Evolutionary conservation across 495 filamentous ascomycete species (phyloP).

Genomic region (Penicillium riverlandense): DNA sequence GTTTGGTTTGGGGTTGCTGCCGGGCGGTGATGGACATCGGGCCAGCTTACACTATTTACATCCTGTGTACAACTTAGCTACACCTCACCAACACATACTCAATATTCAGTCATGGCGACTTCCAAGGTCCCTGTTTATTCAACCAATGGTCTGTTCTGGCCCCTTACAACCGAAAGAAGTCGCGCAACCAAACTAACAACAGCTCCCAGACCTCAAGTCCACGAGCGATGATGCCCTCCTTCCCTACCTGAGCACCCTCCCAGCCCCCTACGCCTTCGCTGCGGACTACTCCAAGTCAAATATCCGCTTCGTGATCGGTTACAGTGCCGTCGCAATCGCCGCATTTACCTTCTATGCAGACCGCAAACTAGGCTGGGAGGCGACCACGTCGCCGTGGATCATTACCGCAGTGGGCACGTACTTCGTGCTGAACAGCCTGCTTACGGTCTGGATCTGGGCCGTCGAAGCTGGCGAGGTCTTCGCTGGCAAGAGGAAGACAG

Average conservation of each 20-base stretch:
- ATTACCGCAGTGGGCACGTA: slow-evolving; percentile 68
- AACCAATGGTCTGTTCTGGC: slow-evolving; percentile 32
- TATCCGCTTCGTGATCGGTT: slow-evolving; percentile 75
- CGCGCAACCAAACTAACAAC: neutral
- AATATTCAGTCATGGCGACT: slow-evolving; percentile 16
- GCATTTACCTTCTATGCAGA: slow-evolving; percentile 83
- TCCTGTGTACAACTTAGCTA: no score
- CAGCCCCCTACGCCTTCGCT: slow-evolving; percentile 53
- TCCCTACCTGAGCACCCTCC: slow-evolving; percentile 81
- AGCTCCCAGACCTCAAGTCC: slow-evolving; percentile 77
- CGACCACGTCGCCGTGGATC: slow-evolving; percentile 66
- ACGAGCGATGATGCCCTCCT: slow-evolving; percentile 89
- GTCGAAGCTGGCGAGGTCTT: slow-evolving; percentile 82
- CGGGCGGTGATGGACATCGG: slow-evolving; percentile 1
- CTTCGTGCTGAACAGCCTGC: slow-evolving; percentile 66
- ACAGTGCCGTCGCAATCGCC: slow-evolving; percentile 70
- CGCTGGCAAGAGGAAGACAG: slow-evolving; percentile 53
- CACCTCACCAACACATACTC: no score
- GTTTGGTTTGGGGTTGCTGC: no score
- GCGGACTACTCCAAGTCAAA: slow-evolving; percentile 77
- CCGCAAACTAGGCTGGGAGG: slow-evolving; percentile 83
- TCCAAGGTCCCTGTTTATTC: slow-evolving; percentile 42
- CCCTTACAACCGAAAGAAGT: no score
- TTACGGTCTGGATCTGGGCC: slow-evolving; percentile 81
- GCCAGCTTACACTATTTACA: no score